Conservation (phyloP, 2,329 filamentous ascomycete genomes). For the Xylariaceae sp. region DNA sequence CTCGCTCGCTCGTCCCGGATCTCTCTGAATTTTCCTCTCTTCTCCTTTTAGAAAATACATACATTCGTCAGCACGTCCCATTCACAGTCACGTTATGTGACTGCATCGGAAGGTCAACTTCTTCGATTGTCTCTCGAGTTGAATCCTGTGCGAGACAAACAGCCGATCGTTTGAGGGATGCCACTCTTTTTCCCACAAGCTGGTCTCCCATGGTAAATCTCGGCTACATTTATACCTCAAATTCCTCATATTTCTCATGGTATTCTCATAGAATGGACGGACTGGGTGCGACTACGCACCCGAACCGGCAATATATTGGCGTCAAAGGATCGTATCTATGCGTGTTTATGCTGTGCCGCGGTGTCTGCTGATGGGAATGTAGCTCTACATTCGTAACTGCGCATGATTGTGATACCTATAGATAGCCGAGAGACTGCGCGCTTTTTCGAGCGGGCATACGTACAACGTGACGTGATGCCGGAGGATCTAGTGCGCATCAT, state of each 20-base stretch:
- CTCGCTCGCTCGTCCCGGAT: background rate
- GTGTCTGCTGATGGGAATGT: background rate
- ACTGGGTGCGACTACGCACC: background rate
- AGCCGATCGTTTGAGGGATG: conserved; percentile 36
- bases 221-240: conserved; percentile 28
- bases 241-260: background rate
- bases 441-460: background rate
- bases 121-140: conserved; percentile 26
- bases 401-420: background rate
- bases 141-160: conserved; percentile 33
- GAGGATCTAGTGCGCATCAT: background rate
- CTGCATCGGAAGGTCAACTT: conserved; percentile 26
- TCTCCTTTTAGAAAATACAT: conserved; percentile 22
- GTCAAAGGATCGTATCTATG: background rate
- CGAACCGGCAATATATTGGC: background rate
- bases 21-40: background rate
- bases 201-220: conserved; percentile 34
- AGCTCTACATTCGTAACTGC: background rate
- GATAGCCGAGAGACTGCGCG: background rate
- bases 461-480: background rate
- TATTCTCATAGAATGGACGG: background rate
- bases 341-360: background rate
- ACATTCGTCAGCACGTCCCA: conserved; percentile 33
- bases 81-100: conserved; percentile 25
- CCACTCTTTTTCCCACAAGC: conserved; percentile 27